A percentile compares a stretch with the other conserved stretches of the same genome.
Evolutionary conservation across 805 yeast species (phyloP).

Genomic region (Starmerella sp.): DNA sequence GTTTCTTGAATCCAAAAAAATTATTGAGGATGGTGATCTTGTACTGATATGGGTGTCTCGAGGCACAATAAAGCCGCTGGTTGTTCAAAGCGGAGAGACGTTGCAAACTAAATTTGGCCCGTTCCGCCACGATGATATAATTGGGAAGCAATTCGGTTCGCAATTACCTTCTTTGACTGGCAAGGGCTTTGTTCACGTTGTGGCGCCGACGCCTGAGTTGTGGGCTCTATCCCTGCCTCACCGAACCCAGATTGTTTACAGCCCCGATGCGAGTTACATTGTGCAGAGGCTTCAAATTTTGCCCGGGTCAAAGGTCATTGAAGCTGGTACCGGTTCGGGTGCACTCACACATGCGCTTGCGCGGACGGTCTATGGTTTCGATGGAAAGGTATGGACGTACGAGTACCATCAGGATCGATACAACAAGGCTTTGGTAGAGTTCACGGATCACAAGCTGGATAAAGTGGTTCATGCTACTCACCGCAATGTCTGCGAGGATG

Average conservation of each 20-base stretch:
- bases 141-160: constrained; percentile 70
- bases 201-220: constrained; percentile 88
- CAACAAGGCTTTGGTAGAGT: constrained; percentile 66
- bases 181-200: constrained; percentile 70
- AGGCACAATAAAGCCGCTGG: constrained; percentile 64
- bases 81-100: constrained; percentile 44
- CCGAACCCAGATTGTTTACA: constrained; percentile 93
- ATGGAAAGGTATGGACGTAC: constrained; percentile 64
- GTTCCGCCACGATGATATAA: constrained; percentile 73
- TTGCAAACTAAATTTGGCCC: constrained; percentile 84
- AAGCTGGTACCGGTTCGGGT: constrained; percentile 97
- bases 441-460: constrained; percentile 56
- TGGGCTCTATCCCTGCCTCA: constrained; percentile 97
- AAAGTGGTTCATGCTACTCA: constrained; percentile 61
- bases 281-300: constrained; percentile 67
- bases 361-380: constrained; percentile 46
- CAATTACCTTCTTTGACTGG: constrained; percentile 61
- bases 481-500: constrained; percentile 83
- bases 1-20: constrained; percentile 34
- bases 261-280: constrained; percentile 88
- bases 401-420: constrained; percentile 86
- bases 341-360: constrained; percentile 90
- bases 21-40: constrained; percentile 75
- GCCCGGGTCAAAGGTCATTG: constrained; percentile 71
- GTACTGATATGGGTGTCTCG: constrained; percentile 80